Base-by-base conservation (phyloP, 208 protist species). In the Strigomonas culicis region DNA sequence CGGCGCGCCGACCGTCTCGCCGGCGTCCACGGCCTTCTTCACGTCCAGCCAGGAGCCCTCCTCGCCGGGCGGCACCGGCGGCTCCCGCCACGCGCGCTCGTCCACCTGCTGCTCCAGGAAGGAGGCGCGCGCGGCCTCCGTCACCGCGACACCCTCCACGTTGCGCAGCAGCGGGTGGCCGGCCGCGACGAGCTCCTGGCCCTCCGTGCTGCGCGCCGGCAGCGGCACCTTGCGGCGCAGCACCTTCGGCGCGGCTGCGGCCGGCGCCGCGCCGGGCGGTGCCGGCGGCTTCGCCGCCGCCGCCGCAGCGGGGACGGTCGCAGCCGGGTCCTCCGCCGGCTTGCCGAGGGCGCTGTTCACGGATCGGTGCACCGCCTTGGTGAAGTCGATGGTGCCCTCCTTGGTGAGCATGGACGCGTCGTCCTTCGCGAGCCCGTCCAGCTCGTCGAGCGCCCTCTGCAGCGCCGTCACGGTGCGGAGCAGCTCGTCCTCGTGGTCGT, bases 401-500 rank as follows among this genome's bases (percentile, higher is more conserved):
- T 53, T 50, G 8, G 86, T 95, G 27, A 93, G 63, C 4, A 49
- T 61, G 2, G 41, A 49, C 17, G 50, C 70, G 65, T 88, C 84
- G 67, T 92, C 78, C 0, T 62, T 67, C 1, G 80, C 72, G 22
- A 89, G 70, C 1, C 90, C 90, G 24, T 95, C 86, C 47, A 95
- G 65, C 72, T 93, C 90, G 62, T 95, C 84, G 21, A 93, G 64
- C 21, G 84, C 77, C 4, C 51, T 53, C 60, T 84, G 78, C 51
- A 95, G 73, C 71, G 88, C 82, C 27, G 68, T 69, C 25, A 92
- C 86, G 15, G 88, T 89, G 28, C 81, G 80, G 61, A 82, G 51
- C 63, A 95, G 72, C 71, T 95, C 77, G 53, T 93, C 86, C 75
- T 95, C 86, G 68, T 95, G 90, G 66, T 95, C 90, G 72, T 95